phyloP scores from a whole-genome alignment of 2,329 filamentous ascomycete genomes.

The Diaporthe vaccinii region DNA sequence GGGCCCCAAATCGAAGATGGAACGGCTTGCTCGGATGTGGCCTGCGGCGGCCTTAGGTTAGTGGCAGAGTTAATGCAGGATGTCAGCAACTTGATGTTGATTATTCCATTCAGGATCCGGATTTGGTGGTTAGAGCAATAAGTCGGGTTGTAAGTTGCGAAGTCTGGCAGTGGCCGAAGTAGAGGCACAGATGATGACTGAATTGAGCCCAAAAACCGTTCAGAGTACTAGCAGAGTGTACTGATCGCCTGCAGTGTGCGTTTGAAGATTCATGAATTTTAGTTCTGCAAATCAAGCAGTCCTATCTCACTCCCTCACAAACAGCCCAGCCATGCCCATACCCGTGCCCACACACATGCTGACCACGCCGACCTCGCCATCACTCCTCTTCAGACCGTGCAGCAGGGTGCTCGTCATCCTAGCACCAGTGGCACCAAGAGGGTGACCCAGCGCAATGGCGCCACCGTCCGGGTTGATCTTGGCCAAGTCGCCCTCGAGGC shows the following conservation, averaged over 20 bases:
- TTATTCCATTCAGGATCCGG: not conserved
- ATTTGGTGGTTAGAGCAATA: not conserved
- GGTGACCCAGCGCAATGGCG: conserved; percentile 94
- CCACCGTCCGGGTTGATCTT: conserved; percentile 93
- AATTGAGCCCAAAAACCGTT: not conserved
- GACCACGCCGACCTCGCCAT: conserved; percentile 83
- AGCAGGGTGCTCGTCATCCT: conserved; percentile 81
- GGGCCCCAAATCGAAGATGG: not conserved
- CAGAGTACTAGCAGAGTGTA: not conserved
- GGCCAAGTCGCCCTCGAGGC: conserved; percentile 73
- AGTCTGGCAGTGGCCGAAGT: too few relatives aligned
- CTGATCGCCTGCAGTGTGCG: not conserved
- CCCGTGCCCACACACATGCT: conserved; percentile 91
- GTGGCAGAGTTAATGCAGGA: not conserved
- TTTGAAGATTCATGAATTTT: not conserved
- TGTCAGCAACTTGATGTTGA: not conserved
- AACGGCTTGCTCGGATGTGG: not conserved
- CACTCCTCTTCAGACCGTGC: conserved; percentile 76
- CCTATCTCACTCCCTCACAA: conserved; percentile 37
- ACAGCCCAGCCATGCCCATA: conserved; percentile 60
- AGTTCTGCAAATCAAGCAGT: not conserved
- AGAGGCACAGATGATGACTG: not conserved
- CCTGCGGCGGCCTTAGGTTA: not conserved
- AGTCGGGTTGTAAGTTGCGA: not conserved
- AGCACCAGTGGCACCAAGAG: conserved; percentile 88